Base-by-base conservation (phyloP, 306 rosid species). In the Lathyrus tuberosus region DNA sequence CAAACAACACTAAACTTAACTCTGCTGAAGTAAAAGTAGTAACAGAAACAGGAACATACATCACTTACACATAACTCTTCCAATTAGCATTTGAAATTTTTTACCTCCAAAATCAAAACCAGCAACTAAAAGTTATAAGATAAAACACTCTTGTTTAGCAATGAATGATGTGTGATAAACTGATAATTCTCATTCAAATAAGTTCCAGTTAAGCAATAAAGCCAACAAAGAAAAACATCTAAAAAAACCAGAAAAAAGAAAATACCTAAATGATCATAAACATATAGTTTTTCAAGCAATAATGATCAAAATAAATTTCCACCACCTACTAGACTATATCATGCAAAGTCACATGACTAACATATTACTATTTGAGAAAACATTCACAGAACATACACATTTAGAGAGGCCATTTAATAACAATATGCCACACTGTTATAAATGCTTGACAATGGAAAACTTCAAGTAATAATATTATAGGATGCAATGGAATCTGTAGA, bases 271-370 rank as follows among this genome's bases (percentile, higher is more conserved):
- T 5, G 60, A 53, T 41, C 68, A 69, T 47, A 51, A 70, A 38
- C 24, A 58, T 4, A 57, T 56, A 51, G 75, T 84, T 78, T 84
- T 80, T 85, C 86, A 91, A 67, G 84, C 78, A 80, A 60, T 84
- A 80, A 67, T 86, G 88, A 61, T 85, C 89, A 71, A 85, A 91
- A 84, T 42, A 77, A 71, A 89, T 89, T 31, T 82, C 83, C 84
- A 65, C 94, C 90, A 15, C 86, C 91, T 78, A 85, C 91, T 41
- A 84, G 80, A 76, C 86, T 79, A 81, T 72, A 84, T 74, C 87
- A 79, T 82, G 87, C 85, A 84, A 88, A 78, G 63, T 89, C 91
- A 74, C 86, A 78, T 30, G 98, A 86, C 84, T 81, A 38, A 38
- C 58, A 65, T 53, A 81, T 37, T 58, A 54, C 18, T 61, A 81